A percentile compares a stretch with the other conserved stretches of the same genome.
phyloP scores from a whole-genome alignment of 2,329 filamentous ascomycete genomes.

The Drechmeria coniospora region DNA sequence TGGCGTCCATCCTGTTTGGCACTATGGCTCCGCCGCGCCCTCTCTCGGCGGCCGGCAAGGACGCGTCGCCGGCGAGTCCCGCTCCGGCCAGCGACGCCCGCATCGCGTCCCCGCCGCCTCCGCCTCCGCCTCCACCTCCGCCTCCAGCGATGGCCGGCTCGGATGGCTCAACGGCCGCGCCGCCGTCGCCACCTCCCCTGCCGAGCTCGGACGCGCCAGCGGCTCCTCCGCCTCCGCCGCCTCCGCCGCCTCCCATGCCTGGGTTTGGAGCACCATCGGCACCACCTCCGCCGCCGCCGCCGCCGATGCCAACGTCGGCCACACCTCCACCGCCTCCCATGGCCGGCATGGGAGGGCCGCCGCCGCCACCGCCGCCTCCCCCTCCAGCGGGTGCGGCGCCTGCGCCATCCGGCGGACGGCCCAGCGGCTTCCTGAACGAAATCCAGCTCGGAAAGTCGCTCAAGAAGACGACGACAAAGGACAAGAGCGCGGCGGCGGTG shows the following conservation, averaged over 20 bases:
- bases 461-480: conserved; percentile 80
- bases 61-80: conserved; percentile 28
- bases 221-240: conserved; percentile 16
- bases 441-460: conserved; percentile 68
- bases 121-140: too few relatives aligned
- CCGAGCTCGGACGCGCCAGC: conserved; percentile 12
- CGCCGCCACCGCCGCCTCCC: conserved; percentile 29
- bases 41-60: conserved; percentile 66
- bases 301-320: conserved; percentile 19
- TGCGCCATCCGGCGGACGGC: conserved; percentile 33
- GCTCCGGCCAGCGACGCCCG: conserved; percentile 24
- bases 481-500: conserved; percentile 56
- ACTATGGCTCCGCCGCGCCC: conserved; percentile 92
- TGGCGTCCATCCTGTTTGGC: conserved; percentile 89
- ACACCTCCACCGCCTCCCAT: conserved; percentile 20
- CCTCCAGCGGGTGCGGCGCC: conserved; percentile 29
- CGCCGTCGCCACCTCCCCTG: conserved; percentile 18
- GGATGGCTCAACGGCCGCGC: conserved; percentile 24
- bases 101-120: conserved; percentile 23
- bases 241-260: conserved; percentile 11
- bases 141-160: too few relatives aligned
- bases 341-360: conserved; percentile 18
- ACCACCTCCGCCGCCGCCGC: conserved; percentile 16
- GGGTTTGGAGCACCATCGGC: conserved; percentile 9
- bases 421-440: conserved; percentile 57